Conservation (phyloP, 495 filamentous ascomycete genomes). For the Hypoxylon fuscum region DNA sequence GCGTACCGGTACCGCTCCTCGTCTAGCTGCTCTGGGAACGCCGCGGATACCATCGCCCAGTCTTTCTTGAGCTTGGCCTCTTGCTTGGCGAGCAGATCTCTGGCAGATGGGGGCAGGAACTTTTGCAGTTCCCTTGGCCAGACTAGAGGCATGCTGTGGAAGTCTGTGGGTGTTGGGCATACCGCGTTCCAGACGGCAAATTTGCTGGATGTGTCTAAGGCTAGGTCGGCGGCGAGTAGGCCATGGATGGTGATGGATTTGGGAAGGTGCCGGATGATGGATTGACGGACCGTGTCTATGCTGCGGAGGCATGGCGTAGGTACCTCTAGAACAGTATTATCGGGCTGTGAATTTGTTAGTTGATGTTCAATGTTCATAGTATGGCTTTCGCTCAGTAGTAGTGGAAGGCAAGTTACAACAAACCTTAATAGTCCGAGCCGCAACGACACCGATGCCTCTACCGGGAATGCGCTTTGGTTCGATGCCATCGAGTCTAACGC, state of each 20-base stretch:
- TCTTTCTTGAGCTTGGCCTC: conserved; percentile 68
- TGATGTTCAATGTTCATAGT: neutral
- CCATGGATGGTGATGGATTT: conserved; percentile 70
- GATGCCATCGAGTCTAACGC: conserved; percentile 68
- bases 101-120: conserved; percentile 57
- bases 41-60: conserved; percentile 61
- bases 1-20: conserved; percentile 69
- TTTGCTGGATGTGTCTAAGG: conserved; percentile 53
- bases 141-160: conserved; percentile 73
- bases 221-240: conserved; percentile 74
- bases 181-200: conserved; percentile 70
- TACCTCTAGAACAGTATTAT: conserved; percentile 67
- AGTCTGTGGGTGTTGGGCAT: conserved; percentile 68
- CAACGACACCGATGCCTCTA: conserved; percentile 78
- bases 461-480: conserved; percentile 66
- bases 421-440: conserved; percentile 71
- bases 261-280: conserved; percentile 55
- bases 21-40: conserved; percentile 60
- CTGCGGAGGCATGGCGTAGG: conserved; percentile 72
- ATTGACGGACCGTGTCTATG: conserved; percentile 64
- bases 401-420: conserved; percentile 4
- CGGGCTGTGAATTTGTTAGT: conserved; percentile 48
- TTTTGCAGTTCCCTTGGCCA: conserved; percentile 65
- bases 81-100: conserved; percentile 67
- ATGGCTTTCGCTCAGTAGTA: neutral